Percentiles rank a stretch among this genome's conserved stretches.
phyloP scores from a whole-genome alignment of 192 early-diverging fungal genomes.

The Blastocladiella britannica region DNA sequence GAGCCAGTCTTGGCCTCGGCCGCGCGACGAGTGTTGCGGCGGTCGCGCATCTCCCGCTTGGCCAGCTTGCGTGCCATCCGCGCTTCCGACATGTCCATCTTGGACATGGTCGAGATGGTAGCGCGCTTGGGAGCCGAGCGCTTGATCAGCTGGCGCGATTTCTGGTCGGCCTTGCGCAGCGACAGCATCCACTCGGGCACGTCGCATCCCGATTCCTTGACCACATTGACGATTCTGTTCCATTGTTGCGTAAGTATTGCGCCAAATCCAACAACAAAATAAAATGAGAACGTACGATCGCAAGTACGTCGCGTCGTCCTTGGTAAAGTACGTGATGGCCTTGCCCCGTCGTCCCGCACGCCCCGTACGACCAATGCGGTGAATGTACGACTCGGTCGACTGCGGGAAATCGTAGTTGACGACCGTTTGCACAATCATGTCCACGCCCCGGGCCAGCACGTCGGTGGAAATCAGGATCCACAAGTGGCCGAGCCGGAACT shows the following conservation, averaged over 20 bases:
- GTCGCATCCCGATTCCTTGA: conserved; percentile 83
- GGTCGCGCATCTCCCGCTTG: conserved; percentile 29
- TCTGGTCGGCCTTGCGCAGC: conserved; percentile 53
- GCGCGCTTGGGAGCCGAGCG: conserved; percentile 51
- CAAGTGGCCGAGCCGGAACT: conserved; percentile 71
- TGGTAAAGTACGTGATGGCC: conserved; percentile 89
- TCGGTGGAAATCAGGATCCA: conserved; percentile 96
- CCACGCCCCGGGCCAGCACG: conserved; percentile 92
- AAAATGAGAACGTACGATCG: conserved; percentile 30
- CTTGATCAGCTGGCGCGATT: conserved; percentile 43
- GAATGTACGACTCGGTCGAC: conserved; percentile 77
- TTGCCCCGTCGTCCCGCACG: conserved; percentile 78
- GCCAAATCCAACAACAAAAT: too few relatives aligned
- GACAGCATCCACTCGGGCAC: conserved; percentile 96
- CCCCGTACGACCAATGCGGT: conserved; percentile 94
- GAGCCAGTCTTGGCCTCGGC: too few relatives aligned
- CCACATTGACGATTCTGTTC: conserved; percentile 89
- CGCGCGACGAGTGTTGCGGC: too few relatives aligned
- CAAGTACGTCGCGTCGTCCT: conserved; percentile 72
- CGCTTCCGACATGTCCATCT: too few relatives aligned
- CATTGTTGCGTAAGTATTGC: too few relatives aligned
- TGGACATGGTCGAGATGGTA: conserved; percentile 52
- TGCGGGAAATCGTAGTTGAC: conserved; percentile 99
- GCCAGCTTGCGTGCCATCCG: conserved; percentile 40
- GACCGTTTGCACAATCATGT: conserved; percentile 91